Conservation (phyloP, 169 alveolate genomes). For the Babesia ovata region DNA sequence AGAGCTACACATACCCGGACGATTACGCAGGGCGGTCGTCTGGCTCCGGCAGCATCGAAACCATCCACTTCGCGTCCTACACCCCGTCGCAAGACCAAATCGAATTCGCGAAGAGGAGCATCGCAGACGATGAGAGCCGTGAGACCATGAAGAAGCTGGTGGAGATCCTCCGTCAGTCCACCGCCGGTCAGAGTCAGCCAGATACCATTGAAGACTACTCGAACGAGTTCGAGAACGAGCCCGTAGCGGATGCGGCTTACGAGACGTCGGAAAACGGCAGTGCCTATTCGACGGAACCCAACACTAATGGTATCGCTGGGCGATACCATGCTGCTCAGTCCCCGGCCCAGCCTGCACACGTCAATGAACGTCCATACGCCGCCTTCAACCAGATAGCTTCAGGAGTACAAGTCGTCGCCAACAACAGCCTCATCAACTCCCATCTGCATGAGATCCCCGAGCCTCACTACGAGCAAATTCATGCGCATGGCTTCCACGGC, state of each 20-base stretch:
- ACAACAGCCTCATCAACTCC: too few relatives aligned
- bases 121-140: conserved; percentile 27
- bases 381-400: too few relatives aligned
- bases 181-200: not conserved
- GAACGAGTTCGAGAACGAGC: conserved; percentile 27
- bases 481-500: too few relatives aligned
- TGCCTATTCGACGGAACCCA: not conserved
- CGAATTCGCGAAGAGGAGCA: conserved; percentile 1
- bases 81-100: conserved; percentile 16
- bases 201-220: conserved; percentile 17
- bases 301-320: too few relatives aligned
- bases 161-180: conserved; percentile 34
- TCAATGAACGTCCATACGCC: too few relatives aligned
- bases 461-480: too few relatives aligned
- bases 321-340: too few relatives aligned
- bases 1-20: not conserved
- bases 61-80: conserved; percentile 32
- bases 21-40: not conserved
- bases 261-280: not conserved
- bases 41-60: conserved; percentile 8
- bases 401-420: too few relatives aligned
- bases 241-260: conserved; percentile 37
- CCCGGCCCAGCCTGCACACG: too few relatives aligned
- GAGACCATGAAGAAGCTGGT: conserved; percentile 44
- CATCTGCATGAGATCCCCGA: too few relatives aligned